Conservation (phyloP, 306 rosid genomes). For the Nissolia schottii region DNA sequence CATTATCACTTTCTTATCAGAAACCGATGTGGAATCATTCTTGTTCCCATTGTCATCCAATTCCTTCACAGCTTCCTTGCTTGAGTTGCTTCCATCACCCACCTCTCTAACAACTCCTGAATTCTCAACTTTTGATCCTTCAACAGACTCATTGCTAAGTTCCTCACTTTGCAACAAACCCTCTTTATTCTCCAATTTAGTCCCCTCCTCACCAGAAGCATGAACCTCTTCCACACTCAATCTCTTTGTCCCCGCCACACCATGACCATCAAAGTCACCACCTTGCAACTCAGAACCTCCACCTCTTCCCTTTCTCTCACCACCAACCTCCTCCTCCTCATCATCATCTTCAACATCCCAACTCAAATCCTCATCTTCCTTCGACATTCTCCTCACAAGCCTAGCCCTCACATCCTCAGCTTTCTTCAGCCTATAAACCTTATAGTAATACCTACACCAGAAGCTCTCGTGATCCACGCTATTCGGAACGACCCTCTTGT, state of each 20-base stretch:
- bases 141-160: conserved; percentile 14
- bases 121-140: conserved; percentile 25
- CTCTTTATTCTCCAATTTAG: conserved; percentile 9
- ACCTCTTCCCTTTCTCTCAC: neutral
- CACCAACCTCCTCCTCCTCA: conserved; percentile 1
- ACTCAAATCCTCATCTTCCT: conserved; percentile 73
- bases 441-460: conserved; percentile 68
- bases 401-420: conserved; percentile 62
- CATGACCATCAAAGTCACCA: neutral
- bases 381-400: conserved; percentile 52
- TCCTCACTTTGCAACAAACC: conserved; percentile 1
- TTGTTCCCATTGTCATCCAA: conserved; percentile 22
- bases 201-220: conserved; percentile 23
- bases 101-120: conserved; percentile 19
- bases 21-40: conserved; percentile 23
- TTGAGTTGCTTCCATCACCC: conserved; percentile 19
- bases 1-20: conserved; percentile 24
- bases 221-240: conserved; percentile 24
- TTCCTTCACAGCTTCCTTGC: neutral
- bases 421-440: conserved; percentile 53
- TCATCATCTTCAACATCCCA: conserved; percentile 88
- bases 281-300: neutral
- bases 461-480: conserved; percentile 51
- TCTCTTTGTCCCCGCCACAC: neutral
- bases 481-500: conserved; percentile 48